Conservation (phyloP, 2,329 filamentous ascomycete species). For the Elsinoe australis region DNA sequence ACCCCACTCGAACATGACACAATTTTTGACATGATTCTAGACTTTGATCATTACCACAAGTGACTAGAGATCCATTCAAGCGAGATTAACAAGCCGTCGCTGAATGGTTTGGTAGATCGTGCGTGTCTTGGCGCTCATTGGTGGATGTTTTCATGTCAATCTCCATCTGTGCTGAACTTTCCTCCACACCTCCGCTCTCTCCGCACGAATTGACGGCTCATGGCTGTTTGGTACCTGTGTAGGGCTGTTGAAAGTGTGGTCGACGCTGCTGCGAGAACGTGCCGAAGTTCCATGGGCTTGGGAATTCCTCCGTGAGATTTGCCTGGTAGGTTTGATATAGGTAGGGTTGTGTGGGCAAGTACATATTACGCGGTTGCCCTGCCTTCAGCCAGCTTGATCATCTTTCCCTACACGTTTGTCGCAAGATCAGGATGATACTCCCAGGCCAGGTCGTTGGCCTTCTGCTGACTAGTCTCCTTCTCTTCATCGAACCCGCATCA, state of each 20-base stretch:
- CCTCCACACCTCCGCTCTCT: constrained; percentile 16
- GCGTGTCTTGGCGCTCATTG: constrained; percentile 16
- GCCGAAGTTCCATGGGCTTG: not conserved
- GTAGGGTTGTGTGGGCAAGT: not conserved
- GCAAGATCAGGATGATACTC: too few species aligned
- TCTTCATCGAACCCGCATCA: constrained; percentile 11
- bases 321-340: constrained; percentile 14
- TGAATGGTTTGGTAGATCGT: constrained; percentile 8
- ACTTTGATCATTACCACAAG: too few species aligned
- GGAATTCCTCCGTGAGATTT: constrained; percentile 15
- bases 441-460: too few species aligned
- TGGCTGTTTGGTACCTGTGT: not conserved
- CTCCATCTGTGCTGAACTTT: constrained; percentile 11
- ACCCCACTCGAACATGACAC: constrained; percentile 1
- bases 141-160: constrained; percentile 17
- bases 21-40: not conserved
- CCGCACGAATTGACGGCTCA: not conserved
- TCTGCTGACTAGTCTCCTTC: constrained; percentile 7
- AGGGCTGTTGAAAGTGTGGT: constrained; percentile 2
- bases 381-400: too few species aligned
- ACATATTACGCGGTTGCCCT: too few species aligned
- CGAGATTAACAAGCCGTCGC: not conserved
- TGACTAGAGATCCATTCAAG: too few species aligned
- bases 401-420: too few species aligned
- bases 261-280: too few species aligned